Conservation (phyloP, 2,329 filamentous ascomycete genomes). For the Fusarium mundagurra region DNA sequence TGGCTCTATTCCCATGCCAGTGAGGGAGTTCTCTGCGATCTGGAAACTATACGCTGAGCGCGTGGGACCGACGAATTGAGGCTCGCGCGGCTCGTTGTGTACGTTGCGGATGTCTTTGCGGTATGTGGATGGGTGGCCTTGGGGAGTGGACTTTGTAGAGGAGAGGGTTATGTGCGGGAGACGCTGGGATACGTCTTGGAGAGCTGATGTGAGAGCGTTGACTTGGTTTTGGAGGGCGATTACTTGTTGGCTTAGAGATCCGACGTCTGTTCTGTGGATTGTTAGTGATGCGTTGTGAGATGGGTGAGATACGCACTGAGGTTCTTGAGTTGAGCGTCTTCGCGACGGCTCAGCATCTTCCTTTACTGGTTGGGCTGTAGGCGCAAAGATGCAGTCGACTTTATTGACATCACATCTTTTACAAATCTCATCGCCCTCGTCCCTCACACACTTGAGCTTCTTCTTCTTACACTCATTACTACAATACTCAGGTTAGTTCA, state of each 20-base stretch:
- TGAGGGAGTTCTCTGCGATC: conserved; percentile 4
- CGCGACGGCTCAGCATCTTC: background rate
- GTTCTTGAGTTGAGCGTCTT: background rate
- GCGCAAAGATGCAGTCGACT: background rate
- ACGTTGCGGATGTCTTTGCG: conserved; percentile 3
- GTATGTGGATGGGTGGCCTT: background rate
- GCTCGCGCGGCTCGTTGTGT: background rate
- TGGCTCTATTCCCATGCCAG: background rate
- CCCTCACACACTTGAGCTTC: conserved; percentile 13
- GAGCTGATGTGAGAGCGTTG: background rate
- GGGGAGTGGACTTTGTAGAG: background rate
- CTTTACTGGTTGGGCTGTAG: background rate
- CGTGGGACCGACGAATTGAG: background rate
- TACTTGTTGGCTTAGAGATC: background rate
- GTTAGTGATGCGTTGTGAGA: accelerated
- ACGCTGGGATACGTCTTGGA: conserved; percentile 7
- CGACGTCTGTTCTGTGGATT: background rate
- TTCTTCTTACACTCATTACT: conserved; percentile 19
- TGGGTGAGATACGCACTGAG: background rate
- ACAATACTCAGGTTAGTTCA: background rate
- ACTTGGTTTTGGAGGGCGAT: background rate
- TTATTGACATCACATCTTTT: background rate
- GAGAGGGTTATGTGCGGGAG: background rate
- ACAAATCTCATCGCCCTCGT: background rate
- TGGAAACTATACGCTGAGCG: conserved; percentile 13